phyloP scores from a whole-genome alignment of 768 basidiomycete genomes.

The Macrolepiota albuminosa region DNA sequence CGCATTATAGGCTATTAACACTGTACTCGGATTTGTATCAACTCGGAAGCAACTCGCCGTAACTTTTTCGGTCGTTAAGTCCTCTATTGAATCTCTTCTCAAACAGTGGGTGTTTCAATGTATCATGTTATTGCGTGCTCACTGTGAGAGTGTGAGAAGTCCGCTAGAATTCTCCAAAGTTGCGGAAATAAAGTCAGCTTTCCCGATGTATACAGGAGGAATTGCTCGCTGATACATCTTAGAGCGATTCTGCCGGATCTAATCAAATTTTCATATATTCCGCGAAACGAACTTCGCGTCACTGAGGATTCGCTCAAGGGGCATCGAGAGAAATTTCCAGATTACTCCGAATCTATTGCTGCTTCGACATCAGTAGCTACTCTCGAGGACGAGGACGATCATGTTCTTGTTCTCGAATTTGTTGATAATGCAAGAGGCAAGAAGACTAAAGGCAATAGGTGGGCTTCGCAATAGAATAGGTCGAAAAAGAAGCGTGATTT shows the following conservation, averaged over 20 bases:
- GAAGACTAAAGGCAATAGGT: constrained; percentile 26
- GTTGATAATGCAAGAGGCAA: constrained; percentile 31
- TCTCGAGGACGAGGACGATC: constrained; percentile 22
- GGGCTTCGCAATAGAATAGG: neutral
- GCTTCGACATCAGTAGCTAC: constrained; percentile 23
- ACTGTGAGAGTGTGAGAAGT: constrained; percentile 38
- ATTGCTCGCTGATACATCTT: neutral
- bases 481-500: neutral
- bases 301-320: constrained; percentile 31
- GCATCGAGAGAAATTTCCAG: constrained; percentile 33
- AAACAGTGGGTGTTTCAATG: constrained; percentile 50
- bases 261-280: constrained; percentile 79
- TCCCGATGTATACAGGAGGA: neutral
- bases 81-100: constrained; percentile 76
- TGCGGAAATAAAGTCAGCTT: constrained; percentile 75
- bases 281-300: constrained; percentile 54
- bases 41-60: constrained; percentile 76
- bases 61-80: constrained; percentile 69
- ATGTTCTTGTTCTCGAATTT: constrained; percentile 45
- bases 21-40: constrained; percentile 83
- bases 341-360: constrained; percentile 27
- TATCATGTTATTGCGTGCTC: neutral
- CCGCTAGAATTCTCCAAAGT: constrained; percentile 75
- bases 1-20: constrained; percentile 67
- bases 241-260: constrained; percentile 82